A percentile compares a stretch with the other conserved stretches of the same genome.
These are phyloP conservation scores for Phytophthora idaei DNA, from an alignment of 352 stramenopile species.

Conservation along the genomic window DNA sequence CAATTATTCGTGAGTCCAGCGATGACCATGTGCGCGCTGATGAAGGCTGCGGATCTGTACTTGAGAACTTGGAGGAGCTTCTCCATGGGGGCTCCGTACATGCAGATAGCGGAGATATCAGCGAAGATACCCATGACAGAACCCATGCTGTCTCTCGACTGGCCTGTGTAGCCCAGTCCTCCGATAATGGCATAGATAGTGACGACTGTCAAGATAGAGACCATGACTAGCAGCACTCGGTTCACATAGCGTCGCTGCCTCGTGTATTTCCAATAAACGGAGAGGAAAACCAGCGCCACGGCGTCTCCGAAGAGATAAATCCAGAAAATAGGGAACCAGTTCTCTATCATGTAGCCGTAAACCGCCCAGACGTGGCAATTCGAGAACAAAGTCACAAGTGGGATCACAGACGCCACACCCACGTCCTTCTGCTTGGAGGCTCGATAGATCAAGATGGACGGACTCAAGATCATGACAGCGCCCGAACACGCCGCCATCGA, in stretches of 20 bases:
- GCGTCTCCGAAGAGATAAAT: slow-evolving; percentile 43
- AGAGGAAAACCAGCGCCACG: slow-evolving; percentile 33
- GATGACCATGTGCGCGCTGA: slow-evolving; percentile 35
- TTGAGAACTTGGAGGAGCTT: slow-evolving; percentile 34
- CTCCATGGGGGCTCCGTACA: slow-evolving; percentile 35
- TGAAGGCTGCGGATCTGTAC: slow-evolving; percentile 28
- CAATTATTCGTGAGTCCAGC: slow-evolving; percentile 31
- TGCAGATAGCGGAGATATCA: slow-evolving; percentile 29
- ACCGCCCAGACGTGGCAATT: slow-evolving; percentile 51
- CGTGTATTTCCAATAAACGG: slow-evolving; percentile 36
- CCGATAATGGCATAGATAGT: slow-evolving; percentile 38
- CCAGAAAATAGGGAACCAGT: slow-evolving; percentile 54
- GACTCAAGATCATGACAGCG: slow-evolving; percentile 50
- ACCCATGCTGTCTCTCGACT: slow-evolving; percentile 23
- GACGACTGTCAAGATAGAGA: slow-evolving; percentile 24
- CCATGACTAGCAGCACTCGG: slow-evolving; percentile 18
- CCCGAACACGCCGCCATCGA: slow-evolving; percentile 39
- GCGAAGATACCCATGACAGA: slow-evolving; percentile 33
- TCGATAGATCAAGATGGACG: slow-evolving; percentile 41
- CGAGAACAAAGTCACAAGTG: slow-evolving; percentile 50
- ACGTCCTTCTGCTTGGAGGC: slow-evolving; percentile 44
- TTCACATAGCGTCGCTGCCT: slow-evolving; percentile 32
- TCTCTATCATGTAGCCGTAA: slow-evolving; percentile 43
- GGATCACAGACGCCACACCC: slow-evolving; percentile 54
- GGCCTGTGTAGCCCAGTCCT: slow-evolving; percentile 29